Evolutionary conservation across 257 asterid species (phyloP).

Genomic region (Solanum tarapatanum): DNA sequence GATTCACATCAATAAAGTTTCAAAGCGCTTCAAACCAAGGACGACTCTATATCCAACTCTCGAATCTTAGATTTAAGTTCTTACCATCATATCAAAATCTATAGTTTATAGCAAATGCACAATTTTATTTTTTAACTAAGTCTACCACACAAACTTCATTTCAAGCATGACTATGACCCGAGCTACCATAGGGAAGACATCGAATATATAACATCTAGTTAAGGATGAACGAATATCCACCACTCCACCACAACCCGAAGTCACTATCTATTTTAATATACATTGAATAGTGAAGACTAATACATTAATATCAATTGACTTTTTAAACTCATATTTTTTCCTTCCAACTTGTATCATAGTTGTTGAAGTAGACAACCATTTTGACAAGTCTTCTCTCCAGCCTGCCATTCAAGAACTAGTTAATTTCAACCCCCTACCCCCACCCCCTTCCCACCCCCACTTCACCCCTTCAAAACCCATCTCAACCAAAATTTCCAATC

Average conservation of each 20-base stretch:
- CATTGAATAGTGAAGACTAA: background rate
- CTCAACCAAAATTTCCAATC: background rate
- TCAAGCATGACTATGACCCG: too few relatives aligned
- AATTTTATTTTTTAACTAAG: too few relatives aligned
- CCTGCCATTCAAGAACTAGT: background rate
- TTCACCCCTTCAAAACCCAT: background rate
- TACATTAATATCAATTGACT: background rate
- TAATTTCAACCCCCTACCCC: background rate
- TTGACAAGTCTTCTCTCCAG: constrained; percentile 1
- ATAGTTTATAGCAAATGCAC: background rate
- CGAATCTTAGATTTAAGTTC: accelerated
- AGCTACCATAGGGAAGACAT: too few relatives aligned
- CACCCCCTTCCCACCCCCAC: background rate
- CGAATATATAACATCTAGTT: background rate
- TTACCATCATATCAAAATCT: background rate
- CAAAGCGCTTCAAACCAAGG: background rate
- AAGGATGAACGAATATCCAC: background rate
- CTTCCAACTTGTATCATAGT: background rate
- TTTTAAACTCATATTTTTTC: background rate
- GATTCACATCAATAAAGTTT: background rate
- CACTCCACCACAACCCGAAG: too few relatives aligned
- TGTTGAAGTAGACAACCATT: background rate
- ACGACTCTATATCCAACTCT: background rate
- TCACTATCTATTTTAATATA: background rate
- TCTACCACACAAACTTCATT: background rate